Conservation (phyloP, 768 basidiomycete genomes). For the Lactarius sp. region DNA sequence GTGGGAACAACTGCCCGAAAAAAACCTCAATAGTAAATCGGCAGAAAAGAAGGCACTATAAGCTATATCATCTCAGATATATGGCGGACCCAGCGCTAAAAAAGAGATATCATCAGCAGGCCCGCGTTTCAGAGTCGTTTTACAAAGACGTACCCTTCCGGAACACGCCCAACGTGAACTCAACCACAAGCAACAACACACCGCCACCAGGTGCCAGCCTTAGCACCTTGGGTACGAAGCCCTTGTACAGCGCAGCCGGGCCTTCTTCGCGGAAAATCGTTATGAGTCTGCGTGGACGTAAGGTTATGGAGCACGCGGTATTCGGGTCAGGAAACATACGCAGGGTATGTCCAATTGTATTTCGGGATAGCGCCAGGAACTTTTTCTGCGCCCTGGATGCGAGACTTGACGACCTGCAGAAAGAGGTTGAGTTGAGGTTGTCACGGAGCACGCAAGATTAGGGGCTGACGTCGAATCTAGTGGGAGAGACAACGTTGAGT, state of each 20-base stretch:
- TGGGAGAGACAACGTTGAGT: neutral
- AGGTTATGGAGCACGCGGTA: neutral
- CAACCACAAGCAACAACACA: conserved; percentile 89
- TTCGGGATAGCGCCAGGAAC: conserved; percentile 58
- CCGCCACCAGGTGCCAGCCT: conserved; percentile 95
- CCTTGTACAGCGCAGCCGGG: conserved; percentile 81
- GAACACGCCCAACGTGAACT: conserved; percentile 75
- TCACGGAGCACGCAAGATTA: neutral
- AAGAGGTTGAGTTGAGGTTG: neutral
- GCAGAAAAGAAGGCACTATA: neutral
- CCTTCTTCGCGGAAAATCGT: conserved; percentile 88
- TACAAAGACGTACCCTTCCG: conserved; percentile 48
- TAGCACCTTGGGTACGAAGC: conserved; percentile 93
- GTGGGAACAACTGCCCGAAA: neutral
- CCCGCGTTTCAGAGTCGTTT: neutral
- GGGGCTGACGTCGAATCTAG: conserved; percentile 43
- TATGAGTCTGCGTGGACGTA: conserved; percentile 41
- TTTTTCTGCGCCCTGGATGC: conserved; percentile 75
- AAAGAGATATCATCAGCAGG: neutral
- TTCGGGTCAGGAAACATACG: conserved; percentile 33
- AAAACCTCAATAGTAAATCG: neutral
- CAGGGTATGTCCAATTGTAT: conserved; percentile 95
- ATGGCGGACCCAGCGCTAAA: conserved; percentile 17
- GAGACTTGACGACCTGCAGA: conserved; percentile 86
- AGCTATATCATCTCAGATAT: conserved; percentile 6